Conservation (phyloP, 2,329 filamentous ascomycete genomes). For the Colletotrichum aenigma region DNA sequence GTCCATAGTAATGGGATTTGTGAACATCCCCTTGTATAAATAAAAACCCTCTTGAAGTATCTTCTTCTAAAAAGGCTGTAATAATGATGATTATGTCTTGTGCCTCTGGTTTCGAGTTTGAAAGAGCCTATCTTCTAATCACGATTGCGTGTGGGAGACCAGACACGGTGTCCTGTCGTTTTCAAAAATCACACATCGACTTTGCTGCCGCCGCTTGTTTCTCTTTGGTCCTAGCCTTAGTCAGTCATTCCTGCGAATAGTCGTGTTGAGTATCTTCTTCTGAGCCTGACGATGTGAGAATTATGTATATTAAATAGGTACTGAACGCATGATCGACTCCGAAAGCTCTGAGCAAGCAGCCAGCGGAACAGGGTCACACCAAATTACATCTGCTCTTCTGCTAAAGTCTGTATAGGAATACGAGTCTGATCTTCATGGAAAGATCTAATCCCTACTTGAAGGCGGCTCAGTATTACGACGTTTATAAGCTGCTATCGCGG, state of each 20-base stretch:
- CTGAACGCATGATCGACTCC: background rate
- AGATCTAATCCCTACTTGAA: accelerated
- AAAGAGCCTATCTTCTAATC: no score
- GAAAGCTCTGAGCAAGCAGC: accelerated
- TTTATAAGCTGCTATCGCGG: background rate
- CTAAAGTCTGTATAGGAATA: background rate
- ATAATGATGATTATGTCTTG: no score
- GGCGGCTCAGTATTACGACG: accelerated
- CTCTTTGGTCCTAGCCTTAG: no score
- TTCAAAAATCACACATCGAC: no score
- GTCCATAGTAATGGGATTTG: no score
- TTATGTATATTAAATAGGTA: background rate
- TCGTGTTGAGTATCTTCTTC: background rate
- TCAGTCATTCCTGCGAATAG: background rate
- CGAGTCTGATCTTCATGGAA: background rate
- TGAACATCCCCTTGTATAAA: no score
- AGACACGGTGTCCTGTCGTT: no score
- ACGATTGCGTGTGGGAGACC: no score
- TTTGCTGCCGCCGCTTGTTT: no score
- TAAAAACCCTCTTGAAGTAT: no score
- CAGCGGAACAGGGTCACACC: accelerated
- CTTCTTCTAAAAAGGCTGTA: no score
- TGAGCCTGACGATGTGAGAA: background rate
- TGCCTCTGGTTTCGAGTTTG: no score
- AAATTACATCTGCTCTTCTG: background rate